Evolutionary conservation across 768 basidiomycete genomes (phyloP), one percentile per base, ranked within the genome.

Genomic region (Galerina sulciceps): DNA sequence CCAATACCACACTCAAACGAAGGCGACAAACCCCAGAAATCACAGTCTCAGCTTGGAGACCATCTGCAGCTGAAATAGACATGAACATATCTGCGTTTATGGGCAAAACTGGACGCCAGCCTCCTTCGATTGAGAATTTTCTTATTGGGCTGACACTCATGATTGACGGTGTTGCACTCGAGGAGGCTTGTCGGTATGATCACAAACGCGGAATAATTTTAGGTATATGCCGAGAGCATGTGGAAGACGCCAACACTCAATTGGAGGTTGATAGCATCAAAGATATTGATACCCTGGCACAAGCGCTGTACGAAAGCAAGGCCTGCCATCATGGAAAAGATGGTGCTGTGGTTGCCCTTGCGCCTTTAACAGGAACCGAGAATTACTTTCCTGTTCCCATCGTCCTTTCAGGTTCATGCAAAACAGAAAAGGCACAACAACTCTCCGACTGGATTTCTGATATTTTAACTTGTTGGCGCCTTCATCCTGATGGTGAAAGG

Each of bases 161-260:
- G 58, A 61, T 72, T 41, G 72, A 73, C 62, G 71, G 69, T 4
- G 51, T 70, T 14, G 67, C 71, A 34, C 10, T 73, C 0, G 72
- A 74, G 23, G 62, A 62, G 23, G 53, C 38, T 8, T 45, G 54
- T 26, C 60, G 67, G 0, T 71, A 63, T 56, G 60, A 67, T 40
- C 45, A 17, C 10, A 8, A 40, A 11, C n/a, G 60, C 2, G 55
- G 61, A 26, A n/a, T 14, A 10, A 43, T 68, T 2, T n/a, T 71
- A 8, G 70, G 69, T 6, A 35, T 70, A n/a, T 73, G 70, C 59
- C 66, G 64, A 15, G 71, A 73, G 41, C 71, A 73, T 57, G 44
- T 61, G 6, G 14, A 59, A 3, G 15, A 48, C 18, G 23, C 62
- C 10, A 64, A 63, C 4, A n/a, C n/a, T n/a, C n/a, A n/a, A n/a